phyloP scores from a whole-genome alignment of 2,329 filamentous ascomycete genomes.

The Neofusicoccum cordaticola region DNA sequence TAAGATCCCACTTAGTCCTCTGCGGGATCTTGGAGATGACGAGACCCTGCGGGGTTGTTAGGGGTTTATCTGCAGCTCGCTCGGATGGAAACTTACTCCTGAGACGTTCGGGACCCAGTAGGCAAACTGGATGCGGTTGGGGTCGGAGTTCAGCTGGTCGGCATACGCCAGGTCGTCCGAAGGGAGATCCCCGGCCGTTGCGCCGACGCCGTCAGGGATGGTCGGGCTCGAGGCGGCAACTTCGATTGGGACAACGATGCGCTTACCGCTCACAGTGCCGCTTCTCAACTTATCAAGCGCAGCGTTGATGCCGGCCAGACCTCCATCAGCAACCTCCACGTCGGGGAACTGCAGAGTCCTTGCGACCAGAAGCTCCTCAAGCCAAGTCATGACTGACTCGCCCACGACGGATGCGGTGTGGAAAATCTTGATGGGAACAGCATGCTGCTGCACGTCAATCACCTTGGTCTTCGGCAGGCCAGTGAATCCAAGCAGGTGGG shows the following conservation, averaged over 20 bases:
- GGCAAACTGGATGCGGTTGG: slow-evolving; percentile 47
- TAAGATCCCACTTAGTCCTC: slow-evolving; percentile 49
- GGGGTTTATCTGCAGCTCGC: background rate
- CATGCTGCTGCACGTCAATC: slow-evolving; percentile 56
- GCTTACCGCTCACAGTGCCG: slow-evolving; percentile 65
- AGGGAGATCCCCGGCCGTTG: background rate
- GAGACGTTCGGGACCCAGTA: slow-evolving; percentile 57
- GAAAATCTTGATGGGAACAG: slow-evolving; percentile 72
- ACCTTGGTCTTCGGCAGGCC: slow-evolving; percentile 61
- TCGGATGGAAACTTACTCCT: slow-evolving; percentile 25
- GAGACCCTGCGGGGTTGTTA: slow-evolving; percentile 33
- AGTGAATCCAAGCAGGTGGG: slow-evolving; percentile 65
- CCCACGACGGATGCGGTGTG: slow-evolving; percentile 66
- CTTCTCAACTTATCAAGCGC: slow-evolving; percentile 64
- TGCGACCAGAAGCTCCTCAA: slow-evolving; percentile 61
- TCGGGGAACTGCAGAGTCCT: slow-evolving; percentile 59
- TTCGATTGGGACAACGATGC: slow-evolving; percentile 56
- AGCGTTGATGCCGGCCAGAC: slow-evolving; percentile 64
- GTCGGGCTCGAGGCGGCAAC: background rate
- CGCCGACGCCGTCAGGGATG: background rate
- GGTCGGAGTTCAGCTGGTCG: slow-evolving; percentile 42
- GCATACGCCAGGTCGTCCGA: slow-evolving; percentile 24
- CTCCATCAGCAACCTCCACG: slow-evolving; percentile 62
- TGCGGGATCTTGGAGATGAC: slow-evolving; percentile 54
- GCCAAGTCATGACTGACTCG: slow-evolving; percentile 61